Evolutionary conservation across 495 filamentous ascomycete genomes (phyloP), one percentile per base, ranked within the genome.

Genomic region (Penicillium robsamsonii): DNA sequence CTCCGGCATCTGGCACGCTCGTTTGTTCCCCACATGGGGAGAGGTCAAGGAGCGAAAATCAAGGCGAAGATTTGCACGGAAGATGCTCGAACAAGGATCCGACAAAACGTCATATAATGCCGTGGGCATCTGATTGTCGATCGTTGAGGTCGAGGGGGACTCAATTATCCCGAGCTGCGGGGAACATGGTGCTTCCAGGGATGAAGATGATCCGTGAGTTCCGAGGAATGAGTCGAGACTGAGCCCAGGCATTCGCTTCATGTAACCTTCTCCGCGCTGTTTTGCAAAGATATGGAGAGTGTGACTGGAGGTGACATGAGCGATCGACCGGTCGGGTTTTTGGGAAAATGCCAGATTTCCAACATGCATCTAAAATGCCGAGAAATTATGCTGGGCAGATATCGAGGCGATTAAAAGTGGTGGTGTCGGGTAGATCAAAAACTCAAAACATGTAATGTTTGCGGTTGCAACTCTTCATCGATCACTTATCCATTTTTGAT

Each of bases 91-190:
- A 57, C 7, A n/a, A 46, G 30, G 5, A 41, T 15, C 15, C 17
- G n/a, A 20, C n/a, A 13, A 53, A 30, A 8, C 9, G 12, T 35
- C 10, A 33, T 22, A 13, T 22, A 13, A 24, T 40, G 38, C 31
- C 15, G 35, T 35, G 41, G 41, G 31, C 48, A 45, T 29, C 55
- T 56, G 50, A 33, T 48, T 59, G 61, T 46, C 45, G 59, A 65
- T 67, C 62, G 10, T 55, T 55, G 59, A 55, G 12, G 48, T 31
- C 22, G 42, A 50, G 40, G 56, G 53, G 42, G 22, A 46, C 40
- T 57, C 12, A 42, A 58, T 44, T 47, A 46, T 38, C 50, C 54
- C 56, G 53, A 47, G 54, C 44, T 64, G 63, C 63, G 63, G 63
- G 63, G 63, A 60, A 63, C 24, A 31, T 42, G 17, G 40, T 25